A percentile compares a stretch with the other conserved stretches of the same genome.
phyloP scores from a whole-genome alignment of 2,329 filamentous ascomycete species.

The Microsporum audouinii region DNA sequence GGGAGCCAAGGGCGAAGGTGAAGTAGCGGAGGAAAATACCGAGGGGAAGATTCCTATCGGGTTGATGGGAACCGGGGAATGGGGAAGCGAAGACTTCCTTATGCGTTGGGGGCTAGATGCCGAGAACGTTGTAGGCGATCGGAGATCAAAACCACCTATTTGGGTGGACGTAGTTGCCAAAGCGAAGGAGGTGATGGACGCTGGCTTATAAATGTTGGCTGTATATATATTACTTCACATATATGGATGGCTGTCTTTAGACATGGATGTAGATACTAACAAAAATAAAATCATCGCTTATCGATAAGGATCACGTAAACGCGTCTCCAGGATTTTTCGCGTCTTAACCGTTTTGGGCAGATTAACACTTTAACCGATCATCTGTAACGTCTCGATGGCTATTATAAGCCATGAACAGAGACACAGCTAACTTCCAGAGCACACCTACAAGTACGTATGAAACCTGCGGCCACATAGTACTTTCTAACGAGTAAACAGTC shows the following conservation, averaged over 20 bases:
- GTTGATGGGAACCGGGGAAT: slow-evolving; percentile 46
- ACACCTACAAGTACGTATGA: slow-evolving; percentile 22
- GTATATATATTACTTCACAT: neutral
- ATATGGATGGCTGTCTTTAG: no score
- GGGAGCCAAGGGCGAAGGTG: slow-evolving; percentile 15
- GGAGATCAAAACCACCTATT: slow-evolving; percentile 24
- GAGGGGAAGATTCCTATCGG: slow-evolving; percentile 41
- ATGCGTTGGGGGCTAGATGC: slow-evolving; percentile 40
- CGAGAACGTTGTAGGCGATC: slow-evolving; percentile 31
- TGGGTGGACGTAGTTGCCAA: slow-evolving; percentile 39
- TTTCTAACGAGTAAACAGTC: neutral
- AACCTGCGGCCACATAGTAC: neutral
- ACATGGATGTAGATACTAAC: neutral
- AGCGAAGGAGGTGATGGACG: slow-evolving; percentile 20
- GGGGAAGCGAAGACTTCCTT: slow-evolving; percentile 42
- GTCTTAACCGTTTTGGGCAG: neutral
- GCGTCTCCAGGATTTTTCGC: neutral
- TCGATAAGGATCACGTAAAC: neutral
- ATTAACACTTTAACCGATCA: neutral
- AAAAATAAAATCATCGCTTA: neutral
- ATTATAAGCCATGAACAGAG: slow-evolving; percentile 13
- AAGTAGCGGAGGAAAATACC: slow-evolving; percentile 20
- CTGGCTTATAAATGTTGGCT: neutral
- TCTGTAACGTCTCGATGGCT: neutral
- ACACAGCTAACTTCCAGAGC: slow-evolving; percentile 24